A percentile compares a stretch with the other conserved stretches of the same genome.
These are phyloP conservation scores for Prosopis cineraria DNA, from an alignment of 306 rosid genomes.

Conservation along the genomic window DNA sequence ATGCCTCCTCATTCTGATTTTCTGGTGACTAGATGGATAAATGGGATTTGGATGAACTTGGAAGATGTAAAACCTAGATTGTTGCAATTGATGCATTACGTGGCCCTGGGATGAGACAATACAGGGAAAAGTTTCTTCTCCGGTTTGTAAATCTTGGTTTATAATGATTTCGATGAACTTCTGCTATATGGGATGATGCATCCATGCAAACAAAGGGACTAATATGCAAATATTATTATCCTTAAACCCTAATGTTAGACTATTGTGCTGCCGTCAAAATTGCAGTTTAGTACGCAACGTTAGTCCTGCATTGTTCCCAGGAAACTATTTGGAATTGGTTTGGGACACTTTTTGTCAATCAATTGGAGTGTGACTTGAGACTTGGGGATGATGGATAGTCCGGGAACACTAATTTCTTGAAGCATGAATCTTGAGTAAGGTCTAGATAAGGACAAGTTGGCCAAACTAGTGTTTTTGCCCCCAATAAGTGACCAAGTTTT, in stretches of 20 bases:
- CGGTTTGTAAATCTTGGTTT: slow-evolving; percentile 61
- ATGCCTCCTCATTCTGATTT: slow-evolving; percentile 81
- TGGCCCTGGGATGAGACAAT: slow-evolving; percentile 76
- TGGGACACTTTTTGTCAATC: slow-evolving; percentile 13
- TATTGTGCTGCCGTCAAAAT: slow-evolving; percentile 13
- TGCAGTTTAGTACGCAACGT: slow-evolving; percentile 13
- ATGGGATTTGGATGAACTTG: slow-evolving; percentile 54
- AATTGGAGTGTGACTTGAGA: neutral
- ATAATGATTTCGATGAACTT: no score
- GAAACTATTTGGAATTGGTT: slow-evolving; percentile 11
- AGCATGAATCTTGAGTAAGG: neutral
- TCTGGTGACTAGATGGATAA: slow-evolving; percentile 72
- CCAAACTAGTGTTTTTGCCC: neutral
- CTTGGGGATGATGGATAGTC: neutral
- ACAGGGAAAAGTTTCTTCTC: slow-evolving; percentile 56
- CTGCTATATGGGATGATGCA: slow-evolving; percentile 10
- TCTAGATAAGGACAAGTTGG: neutral
- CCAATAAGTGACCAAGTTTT: no score
- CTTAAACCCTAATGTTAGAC: slow-evolving; percentile 6
- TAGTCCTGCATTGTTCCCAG: neutral
- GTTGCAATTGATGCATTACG: slow-evolving; percentile 88
- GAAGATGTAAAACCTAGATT: slow-evolving; percentile 77
- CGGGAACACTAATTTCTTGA: neutral
- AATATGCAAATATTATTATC: neutral
- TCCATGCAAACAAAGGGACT: neutral